Evolutionary conservation across 805 yeast genomes (phyloP), one percentile per base, ranked within the genome.

Genomic region (Zygosaccharomyces pseudorouxii): DNA sequence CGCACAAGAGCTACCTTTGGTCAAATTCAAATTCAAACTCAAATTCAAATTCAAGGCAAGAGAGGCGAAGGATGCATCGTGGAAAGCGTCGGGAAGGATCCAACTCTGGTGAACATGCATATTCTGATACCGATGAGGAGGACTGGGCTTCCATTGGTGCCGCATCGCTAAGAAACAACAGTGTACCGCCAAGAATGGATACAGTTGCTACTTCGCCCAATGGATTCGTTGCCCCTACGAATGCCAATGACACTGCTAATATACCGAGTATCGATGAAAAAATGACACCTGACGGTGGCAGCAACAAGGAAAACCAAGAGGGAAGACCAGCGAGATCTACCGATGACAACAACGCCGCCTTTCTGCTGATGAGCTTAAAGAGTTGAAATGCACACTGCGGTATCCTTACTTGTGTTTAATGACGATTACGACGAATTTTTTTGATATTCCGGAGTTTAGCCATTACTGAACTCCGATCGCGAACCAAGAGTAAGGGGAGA

Each of bases 61-160:
- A 33, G 14, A 33, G 37, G 14, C 11, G n/a, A 11, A 41, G 10
- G 36, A 9, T 18, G 25, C 44, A 33, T 6, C 44, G 11, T 14
- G 44, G 44, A 3, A 16, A 12, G 11, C 37, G 37, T 8, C 16
- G 10, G 19, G 16, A 33, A 14, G 37, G 20, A 6, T 20, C 11
- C 10, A 16, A 14, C 16, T 33, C 25, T 11, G 36, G 44, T 7
- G 44, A 42, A 19, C 46, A 42, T 18, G 37, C 37, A 12, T 71
- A 67, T 45, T 76, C 82, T 38, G 95, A 88, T 60, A 92, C 99
- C 0, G 99, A 92, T 66, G 98, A 92, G 62, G 99, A 92, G 67
- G 98, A 92, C 67, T 92, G 99, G 99, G 86, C 82, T 53, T 71
- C 89, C 0, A 84, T 90, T 46, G 97, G 97, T 0, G 89, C 97